Conservation (phyloP, 306 rosid genomes). For the Sesbania bispinosa region DNA sequence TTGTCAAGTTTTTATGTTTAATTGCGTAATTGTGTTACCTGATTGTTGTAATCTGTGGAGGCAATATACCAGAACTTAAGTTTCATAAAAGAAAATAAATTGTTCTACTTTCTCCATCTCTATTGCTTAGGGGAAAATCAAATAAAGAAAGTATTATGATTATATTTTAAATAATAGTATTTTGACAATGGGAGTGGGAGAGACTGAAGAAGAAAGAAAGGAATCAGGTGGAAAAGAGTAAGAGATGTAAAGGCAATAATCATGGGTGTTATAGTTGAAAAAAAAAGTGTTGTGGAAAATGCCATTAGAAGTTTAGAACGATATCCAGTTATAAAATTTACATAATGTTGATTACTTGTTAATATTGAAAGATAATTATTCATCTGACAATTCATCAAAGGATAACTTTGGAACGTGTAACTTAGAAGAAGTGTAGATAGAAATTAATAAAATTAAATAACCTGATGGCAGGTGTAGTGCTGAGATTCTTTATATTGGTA, state of each 20-base stretch:
- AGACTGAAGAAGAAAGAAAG: background rate
- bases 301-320: background rate
- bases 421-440: background rate
- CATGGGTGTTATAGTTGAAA: background rate
- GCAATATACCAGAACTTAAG: background rate
- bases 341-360: constrained; percentile 5
- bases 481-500: background rate
- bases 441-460: constrained; percentile 4
- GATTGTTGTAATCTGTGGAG: background rate
- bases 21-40: background rate
- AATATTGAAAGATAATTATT: background rate
- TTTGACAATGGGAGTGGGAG: background rate
- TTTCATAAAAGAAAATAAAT: background rate
- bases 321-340: background rate
- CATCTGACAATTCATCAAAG: background rate
- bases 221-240: background rate
- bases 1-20: constrained; percentile 10
- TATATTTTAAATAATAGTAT: background rate
- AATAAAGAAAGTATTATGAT: background rate
- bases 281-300: background rate
- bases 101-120: background rate
- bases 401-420: background rate
- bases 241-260: background rate
- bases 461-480: background rate
- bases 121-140: constrained; percentile 17